phyloP scores from a whole-genome alignment of 1,284 basidiomycete species.

The Ustilago xerochloae region DNA sequence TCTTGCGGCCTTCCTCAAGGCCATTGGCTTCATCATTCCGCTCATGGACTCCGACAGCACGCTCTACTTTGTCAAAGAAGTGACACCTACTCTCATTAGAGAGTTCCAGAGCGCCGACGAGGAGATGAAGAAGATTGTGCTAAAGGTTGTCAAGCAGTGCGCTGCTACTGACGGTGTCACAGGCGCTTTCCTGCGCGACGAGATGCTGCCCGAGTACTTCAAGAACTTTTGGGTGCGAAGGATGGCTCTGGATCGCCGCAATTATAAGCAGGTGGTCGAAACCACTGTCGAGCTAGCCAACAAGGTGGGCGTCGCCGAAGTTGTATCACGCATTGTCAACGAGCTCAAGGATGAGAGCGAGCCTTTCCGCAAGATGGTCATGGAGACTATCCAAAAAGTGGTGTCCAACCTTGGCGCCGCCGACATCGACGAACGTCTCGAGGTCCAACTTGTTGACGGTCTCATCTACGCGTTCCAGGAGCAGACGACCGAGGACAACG shows the following conservation, averaged over 20 bases:
- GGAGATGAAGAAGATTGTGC: conserved; percentile 99
- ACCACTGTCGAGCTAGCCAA: conserved; percentile 97
- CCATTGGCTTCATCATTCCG: conserved; percentile 99
- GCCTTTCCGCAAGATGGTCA: conserved; percentile 99
- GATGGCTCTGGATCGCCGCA: conserved; percentile 96
- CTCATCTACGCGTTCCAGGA: conserved; percentile 99
- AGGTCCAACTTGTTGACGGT: conserved; percentile 93
- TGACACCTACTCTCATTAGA: conserved; percentile 77
- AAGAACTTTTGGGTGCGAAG: conserved; percentile 94
- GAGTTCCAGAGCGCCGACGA: conserved; percentile 99
- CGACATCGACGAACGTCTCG: conserved; percentile 94
- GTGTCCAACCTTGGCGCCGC: conserved; percentile 90
- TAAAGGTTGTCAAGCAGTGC: conserved; percentile 99
- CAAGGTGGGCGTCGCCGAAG: conserved; percentile 94
- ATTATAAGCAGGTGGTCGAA: conserved; percentile 97
- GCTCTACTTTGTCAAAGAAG: conserved; percentile 67
- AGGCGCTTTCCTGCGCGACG: conserved; percentile 75
- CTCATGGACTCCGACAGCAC: conserved; percentile 93
- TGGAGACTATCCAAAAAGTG: conserved; percentile 99
- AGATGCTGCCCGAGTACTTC: conserved; percentile 99
- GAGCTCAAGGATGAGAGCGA: conserved; percentile 86
- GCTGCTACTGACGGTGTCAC: conserved; percentile 84
- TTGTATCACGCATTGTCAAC: conserved; percentile 93
- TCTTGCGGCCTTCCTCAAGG: conserved; percentile 96
- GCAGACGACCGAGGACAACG: conserved; percentile 97